Base-by-base conservation (phyloP, 2,329 filamentous ascomycete genomes). In the Didymella keratinophila region DNA sequence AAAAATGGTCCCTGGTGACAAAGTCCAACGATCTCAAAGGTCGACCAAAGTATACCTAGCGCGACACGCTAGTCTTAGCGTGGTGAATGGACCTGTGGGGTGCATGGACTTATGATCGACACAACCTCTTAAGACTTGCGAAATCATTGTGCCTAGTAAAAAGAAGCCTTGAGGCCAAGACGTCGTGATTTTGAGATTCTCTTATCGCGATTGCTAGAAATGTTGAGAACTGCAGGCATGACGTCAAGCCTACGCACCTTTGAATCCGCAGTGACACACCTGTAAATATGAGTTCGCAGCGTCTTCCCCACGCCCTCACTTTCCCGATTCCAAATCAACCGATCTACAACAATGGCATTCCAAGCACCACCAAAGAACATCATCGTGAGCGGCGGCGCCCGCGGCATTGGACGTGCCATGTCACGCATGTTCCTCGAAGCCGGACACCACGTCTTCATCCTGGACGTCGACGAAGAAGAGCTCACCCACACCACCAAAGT, bases 361-460 rank as follows among this genome's bases (percentile, higher is more conserved):
- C 37, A 51, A 41, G 56, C 47, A 43, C 45, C 61, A 30, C 68
- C 71, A 18, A 74, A 70, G 49, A 74, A 76, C 30, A 68, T 77
- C 51, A 66, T 80, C 63, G 73, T 80, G 37, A 76, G 73, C 30
- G 80, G 80, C 23, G 80, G 77, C 25, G 80, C 79, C 5, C 76
- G 77, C 42, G 82, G 81, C n/a, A 82, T 84, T 57, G 81, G 82
- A 14, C 75, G 81, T 49, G 78, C 75, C 28, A 65, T 82, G 32
- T 76, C 76, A n/a, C 78, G 81, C 23, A 79, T 81, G 58, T 78
- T 80, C 52, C 79, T 80, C 42, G 70, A 77, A 62, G 70, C 70
- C 18, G 80, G 81, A 28, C 78, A 82, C 68, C 77, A 77, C 37
- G 78, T 82, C 60, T 82, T 78, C 69, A 77, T 83, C 36, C 72